phyloP scores from a whole-genome alignment of 2,329 filamentous ascomycete species.

The Aspergillus ustus region DNA sequence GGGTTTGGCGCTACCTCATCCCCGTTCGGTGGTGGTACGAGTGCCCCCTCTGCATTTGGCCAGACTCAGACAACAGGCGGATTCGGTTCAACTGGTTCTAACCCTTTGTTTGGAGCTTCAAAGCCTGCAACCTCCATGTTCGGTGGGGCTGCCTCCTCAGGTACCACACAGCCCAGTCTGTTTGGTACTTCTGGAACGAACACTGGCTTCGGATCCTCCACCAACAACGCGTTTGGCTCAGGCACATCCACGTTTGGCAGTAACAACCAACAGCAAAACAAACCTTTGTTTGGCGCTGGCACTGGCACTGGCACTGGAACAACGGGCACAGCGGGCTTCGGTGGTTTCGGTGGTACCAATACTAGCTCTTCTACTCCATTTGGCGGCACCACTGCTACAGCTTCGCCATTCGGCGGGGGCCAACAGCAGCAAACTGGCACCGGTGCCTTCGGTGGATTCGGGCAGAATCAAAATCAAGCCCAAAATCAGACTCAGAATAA shows the following conservation, averaged over 20 bases:
- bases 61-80: conserved; percentile 45
- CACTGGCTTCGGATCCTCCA: conserved; percentile 35
- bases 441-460: conserved; percentile 51
- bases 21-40: conserved; percentile 44
- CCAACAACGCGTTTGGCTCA: conserved; percentile 31
- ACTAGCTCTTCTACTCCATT: conserved; percentile 46
- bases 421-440: conserved; percentile 36
- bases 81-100: conserved; percentile 40
- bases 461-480: conserved; percentile 37
- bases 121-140: conserved; percentile 49
- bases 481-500: conserved; percentile 47
- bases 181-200: conserved; percentile 38
- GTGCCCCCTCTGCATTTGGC: conserved; percentile 50
- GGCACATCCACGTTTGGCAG: conserved; percentile 50
- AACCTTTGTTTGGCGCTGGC: conserved; percentile 42
- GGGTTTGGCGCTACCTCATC: conserved; percentile 52
- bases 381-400: conserved; percentile 31
- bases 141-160: conserved; percentile 34
- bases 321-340: conserved; percentile 39
- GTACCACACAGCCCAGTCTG: conserved; percentile 40
- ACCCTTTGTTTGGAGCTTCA: conserved; percentile 49
- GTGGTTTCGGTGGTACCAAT: conserved; percentile 44
- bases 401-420: conserved; percentile 40
- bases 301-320: conserved; percentile 25
- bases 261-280: conserved; percentile 38